Base-by-base conservation (phyloP, 306 rosid species). In the Cucumis hystrix region DNA sequence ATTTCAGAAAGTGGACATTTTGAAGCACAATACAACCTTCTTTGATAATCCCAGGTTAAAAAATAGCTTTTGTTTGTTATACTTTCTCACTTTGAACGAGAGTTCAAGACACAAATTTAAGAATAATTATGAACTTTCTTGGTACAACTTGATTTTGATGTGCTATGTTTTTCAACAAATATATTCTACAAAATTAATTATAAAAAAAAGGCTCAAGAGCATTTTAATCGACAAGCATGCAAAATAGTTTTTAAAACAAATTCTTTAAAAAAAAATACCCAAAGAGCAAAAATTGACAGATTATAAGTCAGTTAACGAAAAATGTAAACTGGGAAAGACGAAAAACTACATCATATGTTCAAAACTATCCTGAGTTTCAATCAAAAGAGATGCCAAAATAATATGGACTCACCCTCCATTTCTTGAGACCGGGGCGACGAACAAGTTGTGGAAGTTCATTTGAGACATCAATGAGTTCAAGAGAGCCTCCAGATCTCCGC, bases 401-500 rank as follows among this genome's bases (percentile, higher is more conserved):
- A 61, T 10, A 33, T 84, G 79, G 66, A 82, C 88, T 75, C 61
- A 88, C 99, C 98, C 87, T 96, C 98, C 98, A 96, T 77, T 51
- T 85, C 84, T 82, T 92, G 72, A 96, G 97, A 82, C 99, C 99
- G 39, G 94, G 91, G 70, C 92, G 83, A 7, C 90, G 88, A 77
- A 80, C 87, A 78, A 96, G 99, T 77, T 96, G 91, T 58, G 94
- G 98, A 82, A 96, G 92, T 82, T 96, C 96, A 82, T 80, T 79
- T 64, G 98, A 96, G 83, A 96, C 98, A 54, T 96, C 97, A 80
- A 92, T 37, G 51, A 96, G 94, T 83, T 92, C 84, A 80, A 92
- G 90, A 77, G 98, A 89, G 69, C 89, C 96, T 21, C 87, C 91
- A 82, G 90, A 88, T 75, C 83, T 91, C 75, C 91, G 87, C 89